Percentiles rank a stretch among this genome's conserved stretches.
Conservation (phyloP, 1,284 basidiomycete species). For the Ganoderma sinense region DNA sequence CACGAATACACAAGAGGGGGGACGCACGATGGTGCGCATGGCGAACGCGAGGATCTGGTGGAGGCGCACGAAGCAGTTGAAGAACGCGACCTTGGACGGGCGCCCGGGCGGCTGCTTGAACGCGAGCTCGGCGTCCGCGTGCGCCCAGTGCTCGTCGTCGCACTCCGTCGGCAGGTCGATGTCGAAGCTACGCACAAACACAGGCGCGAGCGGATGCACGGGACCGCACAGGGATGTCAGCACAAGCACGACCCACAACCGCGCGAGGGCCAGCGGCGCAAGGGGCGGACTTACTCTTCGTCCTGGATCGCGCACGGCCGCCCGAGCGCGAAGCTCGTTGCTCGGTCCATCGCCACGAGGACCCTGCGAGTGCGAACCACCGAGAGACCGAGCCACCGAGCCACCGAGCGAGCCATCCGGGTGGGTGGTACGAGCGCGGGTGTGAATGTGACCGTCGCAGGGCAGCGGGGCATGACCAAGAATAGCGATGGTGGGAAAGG, state of each 20-base stretch:
- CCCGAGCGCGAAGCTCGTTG: constrained; percentile 75
- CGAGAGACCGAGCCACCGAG: no score
- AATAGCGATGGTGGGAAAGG: background rate
- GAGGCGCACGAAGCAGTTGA: constrained; percentile 61
- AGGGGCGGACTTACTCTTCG: constrained; percentile 72
- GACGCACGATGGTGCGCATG: constrained; percentile 57
- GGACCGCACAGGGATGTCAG: no score
- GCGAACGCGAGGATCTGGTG: constrained; percentile 64
- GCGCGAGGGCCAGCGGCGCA: no score
- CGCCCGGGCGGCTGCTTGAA: constrained; percentile 56
- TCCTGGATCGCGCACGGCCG: constrained; percentile 86
- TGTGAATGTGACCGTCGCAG: background rate
- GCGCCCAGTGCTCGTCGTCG: constrained; percentile 72
- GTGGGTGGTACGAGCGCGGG: background rate
- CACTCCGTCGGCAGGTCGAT: constrained; percentile 65
- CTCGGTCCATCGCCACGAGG: constrained; percentile 68
- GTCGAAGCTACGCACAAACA: constrained; percentile 65
- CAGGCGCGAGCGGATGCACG: no score
- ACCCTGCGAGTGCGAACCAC: constrained; percentile 50
- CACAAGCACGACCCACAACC: no score
- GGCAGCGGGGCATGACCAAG: background rate
- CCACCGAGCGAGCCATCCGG: no score
- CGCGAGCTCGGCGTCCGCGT: constrained; percentile 48
- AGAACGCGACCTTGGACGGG: constrained; percentile 55
- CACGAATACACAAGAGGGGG: background rate